phyloP scores from a whole-genome alignment of 306 rosid species.

The Prosopis cineraria region DNA sequence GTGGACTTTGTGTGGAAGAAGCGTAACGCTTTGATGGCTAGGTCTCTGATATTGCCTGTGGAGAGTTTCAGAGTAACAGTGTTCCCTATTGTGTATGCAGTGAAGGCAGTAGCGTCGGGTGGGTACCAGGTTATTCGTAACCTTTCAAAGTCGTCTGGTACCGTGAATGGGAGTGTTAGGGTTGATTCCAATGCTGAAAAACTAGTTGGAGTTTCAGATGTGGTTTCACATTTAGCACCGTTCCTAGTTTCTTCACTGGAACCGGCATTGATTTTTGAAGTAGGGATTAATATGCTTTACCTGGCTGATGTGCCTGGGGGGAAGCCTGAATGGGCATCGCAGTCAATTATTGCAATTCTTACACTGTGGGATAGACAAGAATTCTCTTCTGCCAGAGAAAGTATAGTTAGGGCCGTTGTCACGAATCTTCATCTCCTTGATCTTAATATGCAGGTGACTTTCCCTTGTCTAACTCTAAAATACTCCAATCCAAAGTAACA shows the following conservation, averaged over 20 bases:
- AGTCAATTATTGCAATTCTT: slow-evolving; percentile 86
- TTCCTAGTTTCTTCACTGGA: slow-evolving; percentile 91
- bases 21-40: slow-evolving; percentile 88
- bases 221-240: slow-evolving; percentile 88
- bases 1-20: slow-evolving; percentile 95
- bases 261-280: slow-evolving; percentile 92
- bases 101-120: slow-evolving; percentile 91
- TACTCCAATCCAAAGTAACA: slow-evolving; percentile 3
- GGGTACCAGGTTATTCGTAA: slow-evolving; percentile 76
- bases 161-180: slow-evolving; percentile 27
- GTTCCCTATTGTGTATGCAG: slow-evolving; percentile 84
- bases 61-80: slow-evolving; percentile 89
- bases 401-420: slow-evolving; percentile 96
- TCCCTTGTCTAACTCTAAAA: slow-evolving; percentile 22
- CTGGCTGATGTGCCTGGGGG: slow-evolving; percentile 99
- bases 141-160: slow-evolving; percentile 70
- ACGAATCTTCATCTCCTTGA: slow-evolving; percentile 96
- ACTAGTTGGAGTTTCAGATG: slow-evolving; percentile 91
- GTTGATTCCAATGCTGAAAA: slow-evolving; percentile 80
- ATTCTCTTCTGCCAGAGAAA: slow-evolving; percentile 90
- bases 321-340: slow-evolving; percentile 98
- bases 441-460: slow-evolving; percentile 92
- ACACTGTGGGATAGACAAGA: slow-evolving; percentile 97
- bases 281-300: slow-evolving; percentile 91
- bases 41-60: slow-evolving; percentile 85